phyloP scores from a whole-genome alignment of 129 eudicot genomes.

The Chrysanthemum makinoi region DNA sequence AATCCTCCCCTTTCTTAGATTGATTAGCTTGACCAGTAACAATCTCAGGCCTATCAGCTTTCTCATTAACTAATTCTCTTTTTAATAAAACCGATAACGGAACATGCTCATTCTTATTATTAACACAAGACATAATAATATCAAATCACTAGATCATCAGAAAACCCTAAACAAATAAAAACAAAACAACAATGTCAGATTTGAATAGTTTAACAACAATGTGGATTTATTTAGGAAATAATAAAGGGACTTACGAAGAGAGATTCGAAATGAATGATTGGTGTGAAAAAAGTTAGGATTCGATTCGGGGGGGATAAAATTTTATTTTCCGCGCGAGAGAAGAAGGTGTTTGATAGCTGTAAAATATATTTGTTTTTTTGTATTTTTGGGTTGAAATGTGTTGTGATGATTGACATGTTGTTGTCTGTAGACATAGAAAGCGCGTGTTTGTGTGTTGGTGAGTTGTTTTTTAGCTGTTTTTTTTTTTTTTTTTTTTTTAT shows the following conservation, averaged over 20 bases:
- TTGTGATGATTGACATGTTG: neutral
- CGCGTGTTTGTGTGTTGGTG: too few relatives aligned
- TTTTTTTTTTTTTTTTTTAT: too few relatives aligned
- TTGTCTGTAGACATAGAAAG: neutral
- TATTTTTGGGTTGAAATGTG: neutral
- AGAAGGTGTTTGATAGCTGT: slow-evolving; percentile 21
- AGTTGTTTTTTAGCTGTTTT: too few relatives aligned
- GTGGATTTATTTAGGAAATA: neutral
- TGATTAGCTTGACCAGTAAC: slow-evolving; percentile 68
- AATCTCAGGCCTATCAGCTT: slow-evolving; percentile 75
- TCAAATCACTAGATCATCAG: neutral
- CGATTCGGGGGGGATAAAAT: slow-evolving; percentile 23
- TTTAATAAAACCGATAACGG: slow-evolving; percentile 82
- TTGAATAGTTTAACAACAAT: neutral
- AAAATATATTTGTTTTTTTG: slow-evolving; percentile 3
- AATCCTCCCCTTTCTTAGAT: slow-evolving; percentile 97
- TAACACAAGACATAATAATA: neutral
- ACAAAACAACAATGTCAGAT: too few relatives aligned
- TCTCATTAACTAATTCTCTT: slow-evolving; percentile 84
- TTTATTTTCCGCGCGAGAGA: slow-evolving; percentile 33
- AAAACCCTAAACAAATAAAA: neutral
- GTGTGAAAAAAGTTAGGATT: slow-evolving; percentile 16
- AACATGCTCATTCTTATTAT: slow-evolving; percentile 45
- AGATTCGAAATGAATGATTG: slow-evolving; percentile 14
- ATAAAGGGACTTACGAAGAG: slow-evolving; percentile 12